phyloP scores from a whole-genome alignment of 441 rosid species.

The Corymbia calophylla region DNA sequence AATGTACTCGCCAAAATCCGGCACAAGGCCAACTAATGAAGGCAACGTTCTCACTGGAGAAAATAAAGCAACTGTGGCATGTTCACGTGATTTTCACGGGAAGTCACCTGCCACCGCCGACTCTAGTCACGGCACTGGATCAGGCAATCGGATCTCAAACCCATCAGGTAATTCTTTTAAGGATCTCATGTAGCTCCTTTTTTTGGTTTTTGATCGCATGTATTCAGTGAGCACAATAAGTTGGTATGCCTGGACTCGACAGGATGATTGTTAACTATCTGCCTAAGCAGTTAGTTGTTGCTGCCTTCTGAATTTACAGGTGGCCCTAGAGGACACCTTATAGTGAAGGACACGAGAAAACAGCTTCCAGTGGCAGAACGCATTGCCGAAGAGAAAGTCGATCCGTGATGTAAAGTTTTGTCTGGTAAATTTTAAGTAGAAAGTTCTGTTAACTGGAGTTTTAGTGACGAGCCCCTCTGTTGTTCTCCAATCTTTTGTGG shows the following conservation, averaged over 20 bases:
- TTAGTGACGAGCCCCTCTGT: not conserved
- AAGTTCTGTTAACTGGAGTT: not conserved
- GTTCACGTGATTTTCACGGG: slow-evolving; percentile 36
- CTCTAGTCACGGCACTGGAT: slow-evolving; percentile 22
- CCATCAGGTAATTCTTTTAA: slow-evolving; percentile 33
- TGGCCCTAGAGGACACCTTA: slow-evolving; percentile 31
- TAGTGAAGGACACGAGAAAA: slow-evolving; percentile 34
- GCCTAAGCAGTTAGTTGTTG: not conserved
- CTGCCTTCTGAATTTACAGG: slow-evolving; percentile 14
- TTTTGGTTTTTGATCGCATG: not conserved
- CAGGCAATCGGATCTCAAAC: slow-evolving; percentile 29
- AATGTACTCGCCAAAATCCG: slow-evolving; percentile 48
- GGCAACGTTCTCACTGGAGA: slow-evolving; percentile 27
- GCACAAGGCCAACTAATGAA: slow-evolving; percentile 23
- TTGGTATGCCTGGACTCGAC: not conserved
- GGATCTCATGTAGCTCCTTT: not conserved
- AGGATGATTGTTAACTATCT: not conserved
- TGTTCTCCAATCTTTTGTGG: not conserved
- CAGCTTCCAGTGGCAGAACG: slow-evolving; percentile 31
- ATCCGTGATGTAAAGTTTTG: slow-evolving; percentile 3
- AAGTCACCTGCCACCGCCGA: slow-evolving; percentile 20
- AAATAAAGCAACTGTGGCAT: slow-evolving; percentile 30
- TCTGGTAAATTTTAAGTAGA: not conserved
- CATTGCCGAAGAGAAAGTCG: slow-evolving; percentile 35
- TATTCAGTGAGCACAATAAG: not conserved